Evolutionary conservation across 2,329 filamentous ascomycete species (phyloP), one percentile per base, ranked within the genome.

Genomic region (Aureobasidium sp.): DNA sequence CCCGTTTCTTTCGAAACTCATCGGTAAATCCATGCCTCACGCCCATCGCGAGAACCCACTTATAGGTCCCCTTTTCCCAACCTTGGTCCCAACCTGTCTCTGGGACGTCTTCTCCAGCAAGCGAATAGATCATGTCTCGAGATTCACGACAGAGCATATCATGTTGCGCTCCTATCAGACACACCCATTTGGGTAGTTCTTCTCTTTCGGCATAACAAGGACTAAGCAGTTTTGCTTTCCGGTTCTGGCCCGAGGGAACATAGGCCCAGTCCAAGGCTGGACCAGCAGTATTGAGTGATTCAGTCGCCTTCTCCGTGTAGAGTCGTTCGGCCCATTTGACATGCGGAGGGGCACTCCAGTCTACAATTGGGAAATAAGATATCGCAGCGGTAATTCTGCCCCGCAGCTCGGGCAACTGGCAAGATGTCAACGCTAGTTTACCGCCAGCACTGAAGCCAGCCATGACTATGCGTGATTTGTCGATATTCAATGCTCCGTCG

Each of bases 131-230:
- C 53, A 57, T 57, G 15, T 57, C 22, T 11, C 53, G 37, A 17
- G 52, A n/a, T 31, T 56, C 52, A 17, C 52, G 52, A 42, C 52
- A 56, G 2, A 56, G 22, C 52, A 57, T 44, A 12, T 57, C 53
- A 15, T 57, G 53, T 17, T 57, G 53, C 15, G 53, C 53, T 31
- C 53, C 53, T 12, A 57, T 47, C 53, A 57, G 8, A 45, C 53
- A 57, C 1, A 57, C 19, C 39, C 40, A 57, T 17, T 47, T 29
- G 9, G 53, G 53, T 2, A 57, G 17, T 12, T 44, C 53, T 7
- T 47, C 24, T 19, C 29, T 57, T 2, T 6, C 12, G 0, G 53
- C 53, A 29, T 44, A 57, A 7, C 53, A 57, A 5, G 53, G 53
- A 57, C 53, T 57, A 2, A 57, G 42, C 11, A 57, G 24, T 24